Conservation (phyloP, 345 rosid genomes). For the Citrus australasica region DNA sequence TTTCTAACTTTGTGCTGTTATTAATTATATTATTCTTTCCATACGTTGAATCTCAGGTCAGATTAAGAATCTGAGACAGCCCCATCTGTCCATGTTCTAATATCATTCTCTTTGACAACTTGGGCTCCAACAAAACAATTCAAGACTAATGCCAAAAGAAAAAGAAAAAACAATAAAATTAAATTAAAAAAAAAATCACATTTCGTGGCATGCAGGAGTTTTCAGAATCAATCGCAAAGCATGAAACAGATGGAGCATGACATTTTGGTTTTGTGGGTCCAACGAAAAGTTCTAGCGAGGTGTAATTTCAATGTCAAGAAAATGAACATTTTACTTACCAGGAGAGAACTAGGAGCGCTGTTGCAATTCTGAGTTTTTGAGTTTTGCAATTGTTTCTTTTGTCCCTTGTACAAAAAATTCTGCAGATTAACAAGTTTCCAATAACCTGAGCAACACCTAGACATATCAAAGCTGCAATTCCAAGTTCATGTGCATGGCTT, state of each 20-base stretch:
- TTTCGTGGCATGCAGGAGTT: no score
- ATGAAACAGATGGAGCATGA: background rate
- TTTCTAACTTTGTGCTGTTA: background rate
- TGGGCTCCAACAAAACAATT: background rate
- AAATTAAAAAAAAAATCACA: no score
- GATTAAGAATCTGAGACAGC: background rate
- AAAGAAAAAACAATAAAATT: background rate
- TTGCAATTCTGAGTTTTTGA: conserved; percentile 20
- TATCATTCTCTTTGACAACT: background rate
- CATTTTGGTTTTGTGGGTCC: background rate
- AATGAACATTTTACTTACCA: conserved; percentile 42
- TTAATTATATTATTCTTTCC: background rate
- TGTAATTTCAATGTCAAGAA: background rate
- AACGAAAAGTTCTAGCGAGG: background rate
- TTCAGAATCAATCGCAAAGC: background rate
- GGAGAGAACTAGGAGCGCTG: conserved; percentile 44
- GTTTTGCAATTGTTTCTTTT: conserved; percentile 19
- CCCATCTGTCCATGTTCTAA: conserved; percentile 23
- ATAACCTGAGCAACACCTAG: conserved; percentile 48
- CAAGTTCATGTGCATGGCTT: conserved; percentile 47
- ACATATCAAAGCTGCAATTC: conserved; percentile 49
- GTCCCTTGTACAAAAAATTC: conserved; percentile 20
- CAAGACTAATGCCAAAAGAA: background rate
- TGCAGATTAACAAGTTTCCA: conserved; percentile 43
- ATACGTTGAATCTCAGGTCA: conserved; percentile 11